Base-by-base conservation (phyloP, 805 yeast species). In the Kazachstania kunashirensis region DNA sequence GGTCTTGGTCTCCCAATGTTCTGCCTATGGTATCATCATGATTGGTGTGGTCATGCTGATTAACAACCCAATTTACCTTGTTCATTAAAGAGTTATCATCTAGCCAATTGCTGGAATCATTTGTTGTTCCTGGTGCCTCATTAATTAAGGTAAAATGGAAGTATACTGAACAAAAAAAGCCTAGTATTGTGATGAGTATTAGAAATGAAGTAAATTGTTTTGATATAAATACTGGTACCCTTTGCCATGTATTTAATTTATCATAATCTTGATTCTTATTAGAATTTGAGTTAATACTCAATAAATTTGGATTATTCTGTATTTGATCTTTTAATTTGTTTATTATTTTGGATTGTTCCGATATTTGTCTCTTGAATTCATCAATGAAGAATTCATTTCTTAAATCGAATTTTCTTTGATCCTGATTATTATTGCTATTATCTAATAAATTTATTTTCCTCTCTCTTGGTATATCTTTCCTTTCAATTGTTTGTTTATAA, bases 371-470 rank as follows among this genome's bases (percentile, higher is more conserved):
- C 30, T 38, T 52, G 29, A 56, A 46, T 39, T 55, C 61, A 13
- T 46, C 43, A 6, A 56, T 48, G 13, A 55, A 47, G 29, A 53
- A 54, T 27, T 55, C 57, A 37, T 52, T 52, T 21, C 45, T 44
- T 8, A 51, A 33, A 24, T 37, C 24, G 12, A 24, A 31, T 2
- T 23, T 31, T 12, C 18, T 17, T 20, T 10, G 7, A 14, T 13
- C 19, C 3, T 6, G 8, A 16, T 6, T 14, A 7, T 21, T 14
- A 8, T n/a, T 17, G 4, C 19, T 28, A 24, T 14, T 21, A 27
- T 31, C 12, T 6, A 11, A 11, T n/a, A 16, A 16, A 11, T 6
- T 36, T 15, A 6, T 19, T 25, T 26, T 24, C 29, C 10, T 13
- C 27, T 24, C 17, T 4, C 19, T 10, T n/a, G 18, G 16, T 7